Base-by-base conservation (phyloP, 768 basidiomycete species). In the Mycena venus region DNA sequence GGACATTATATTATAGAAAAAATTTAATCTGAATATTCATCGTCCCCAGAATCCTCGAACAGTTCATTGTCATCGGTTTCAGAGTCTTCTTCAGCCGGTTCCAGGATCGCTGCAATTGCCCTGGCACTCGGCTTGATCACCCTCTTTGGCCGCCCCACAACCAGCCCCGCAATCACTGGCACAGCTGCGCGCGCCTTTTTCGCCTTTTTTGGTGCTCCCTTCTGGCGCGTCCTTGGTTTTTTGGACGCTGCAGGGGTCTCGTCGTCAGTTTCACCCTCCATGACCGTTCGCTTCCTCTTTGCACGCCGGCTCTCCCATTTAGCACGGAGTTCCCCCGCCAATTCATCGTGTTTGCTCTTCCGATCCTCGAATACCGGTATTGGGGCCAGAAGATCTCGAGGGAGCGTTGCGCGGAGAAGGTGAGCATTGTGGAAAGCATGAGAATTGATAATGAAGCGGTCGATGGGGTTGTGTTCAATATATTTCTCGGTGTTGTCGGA, bases 361-460 rank as follows among this genome's bases (percentile, higher is more conserved):
- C 68, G 58, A 49, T 69, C 44, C 21, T n/a, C 23, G 58, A 58
- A 69, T 17, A 69, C 29, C 2, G 68, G 58, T 23, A 59, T 34
- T 9, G 58, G 68, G 27, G 42, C 58, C 7, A 31, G 32, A n/a
- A 69, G 58, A 25, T 55, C 38, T 0, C 55, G 49, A 23, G 70
- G 70, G 19, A n/a, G n/a, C n/a, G n/a, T n/a, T n/a, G n/a, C n/a
- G n/a, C n/a, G n/a, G n/a, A n/a, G n/a, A n/a, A 72, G 70, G 3
- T 47, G 21, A n/a, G 42, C 61, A 17, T 49, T 60, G 10, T 63
- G 59, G 78, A 67, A 25, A n/a, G 79, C 74, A 38, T 78, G 79
- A 31, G 77, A 69, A 34, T 80, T 82, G 58, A 82, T 44, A 12
- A 80, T 61, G 53, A 59, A 82, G 15, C 74, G 72, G n/a, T 71